Percentiles rank a stretch among this genome's conserved stretches.
These are phyloP conservation scores for Kodamaea ohmeri DNA, from an alignment of 1,139 yeast species.

Conservation along the genomic window DNA sequence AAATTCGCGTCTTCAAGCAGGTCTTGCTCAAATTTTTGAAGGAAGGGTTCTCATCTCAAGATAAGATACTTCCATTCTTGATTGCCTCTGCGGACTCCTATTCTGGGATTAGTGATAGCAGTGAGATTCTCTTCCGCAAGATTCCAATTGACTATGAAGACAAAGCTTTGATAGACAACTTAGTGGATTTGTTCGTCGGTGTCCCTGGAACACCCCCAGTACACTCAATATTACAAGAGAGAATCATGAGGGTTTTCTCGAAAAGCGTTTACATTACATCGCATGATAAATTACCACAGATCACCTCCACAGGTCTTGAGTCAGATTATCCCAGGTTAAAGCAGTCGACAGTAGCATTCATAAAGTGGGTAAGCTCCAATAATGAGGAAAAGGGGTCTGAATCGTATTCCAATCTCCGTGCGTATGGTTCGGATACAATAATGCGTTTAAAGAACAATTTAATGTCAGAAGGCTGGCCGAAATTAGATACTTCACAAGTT, in stretches of 20 bases:
- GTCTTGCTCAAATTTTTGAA: constrained; percentile 34
- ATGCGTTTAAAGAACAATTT: constrained; percentile 50
- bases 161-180: constrained; percentile 34
- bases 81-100: constrained; percentile 64
- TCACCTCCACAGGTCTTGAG: constrained; percentile 56
- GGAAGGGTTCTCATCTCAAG: constrained; percentile 39
- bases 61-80: constrained; percentile 45
- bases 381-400: constrained; percentile 16
- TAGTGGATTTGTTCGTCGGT: constrained; percentile 51
- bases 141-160: constrained; percentile 54
- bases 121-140: constrained; percentile 52
- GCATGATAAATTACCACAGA: constrained; percentile 33
- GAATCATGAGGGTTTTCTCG: constrained; percentile 49
- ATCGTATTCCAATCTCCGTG: constrained; percentile 15
- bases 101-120: constrained; percentile 50
- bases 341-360: constrained; percentile 56
- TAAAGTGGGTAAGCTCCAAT: constrained; percentile 49
- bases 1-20: constrained; percentile 46
- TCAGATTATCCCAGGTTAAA: constrained; percentile 49
- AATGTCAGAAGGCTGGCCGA: constrained; percentile 61
- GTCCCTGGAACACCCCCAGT: constrained; percentile 48
- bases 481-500: constrained; percentile 31
- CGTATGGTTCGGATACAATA: constrained; percentile 45
- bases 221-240: constrained; percentile 53
- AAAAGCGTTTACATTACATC: constrained; percentile 53